Percentiles rank a stretch among this genome's conserved stretches.
Evolutionary conservation across 495 filamentous ascomycete genomes (phyloP).

Genomic region (Pyronema omphalodes): DNA sequence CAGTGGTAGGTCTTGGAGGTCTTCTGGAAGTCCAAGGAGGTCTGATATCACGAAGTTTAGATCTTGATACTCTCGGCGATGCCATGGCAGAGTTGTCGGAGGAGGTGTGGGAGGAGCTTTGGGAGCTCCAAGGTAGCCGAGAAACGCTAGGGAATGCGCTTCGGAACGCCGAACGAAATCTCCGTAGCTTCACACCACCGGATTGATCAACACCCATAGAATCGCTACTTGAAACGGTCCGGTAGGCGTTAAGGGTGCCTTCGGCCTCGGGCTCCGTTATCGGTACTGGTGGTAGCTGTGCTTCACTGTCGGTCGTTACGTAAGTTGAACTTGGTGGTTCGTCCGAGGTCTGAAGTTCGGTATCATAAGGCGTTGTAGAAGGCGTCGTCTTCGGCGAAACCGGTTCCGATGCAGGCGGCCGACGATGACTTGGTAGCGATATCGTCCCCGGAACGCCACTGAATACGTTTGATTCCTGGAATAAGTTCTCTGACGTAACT

Average conservation of each 20-base stretch:
- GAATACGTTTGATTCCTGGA: background rate
- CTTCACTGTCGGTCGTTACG: background rate
- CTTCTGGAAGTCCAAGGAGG: background rate
- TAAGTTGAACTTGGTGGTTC: background rate
- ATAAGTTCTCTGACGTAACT: background rate
- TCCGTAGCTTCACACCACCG: background rate
- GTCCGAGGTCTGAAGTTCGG: background rate
- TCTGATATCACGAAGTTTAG: background rate
- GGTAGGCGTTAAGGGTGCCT: background rate
- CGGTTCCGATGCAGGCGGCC: slow-evolving; percentile 1
- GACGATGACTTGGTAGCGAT: background rate
- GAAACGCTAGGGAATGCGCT: background rate
- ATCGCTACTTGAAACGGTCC: background rate
- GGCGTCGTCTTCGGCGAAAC: slow-evolving; percentile 3
- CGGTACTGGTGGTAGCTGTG: background rate
- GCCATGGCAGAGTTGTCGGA: background rate
- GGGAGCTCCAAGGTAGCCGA: slow-evolving; percentile 2
- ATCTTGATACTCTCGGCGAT: background rate
- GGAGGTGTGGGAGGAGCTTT: background rate
- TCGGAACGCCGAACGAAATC: background rate
- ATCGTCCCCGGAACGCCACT: background rate
- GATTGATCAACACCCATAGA: background rate
- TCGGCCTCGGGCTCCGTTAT: background rate
- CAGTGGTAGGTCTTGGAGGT: background rate
- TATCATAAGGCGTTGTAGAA: background rate